phyloP scores from a whole-genome alignment of 805 yeast genomes.

The Saturnispora silvae region DNA sequence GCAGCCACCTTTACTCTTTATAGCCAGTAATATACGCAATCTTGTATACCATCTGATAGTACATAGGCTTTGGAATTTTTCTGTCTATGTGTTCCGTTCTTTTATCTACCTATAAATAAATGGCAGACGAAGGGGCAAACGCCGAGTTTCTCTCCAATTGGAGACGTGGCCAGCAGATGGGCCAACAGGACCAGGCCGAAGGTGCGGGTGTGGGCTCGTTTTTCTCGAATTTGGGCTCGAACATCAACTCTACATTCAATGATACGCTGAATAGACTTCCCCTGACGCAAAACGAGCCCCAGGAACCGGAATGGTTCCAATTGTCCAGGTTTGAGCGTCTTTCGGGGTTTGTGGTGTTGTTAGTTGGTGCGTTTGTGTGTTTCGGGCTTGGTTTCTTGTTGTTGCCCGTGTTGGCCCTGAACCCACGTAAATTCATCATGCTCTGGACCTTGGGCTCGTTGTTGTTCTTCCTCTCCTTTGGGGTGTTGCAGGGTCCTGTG shows the following conservation, averaged over 20 bases:
- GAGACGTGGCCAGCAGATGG: constrained; percentile 13
- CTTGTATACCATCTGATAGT: too few species aligned
- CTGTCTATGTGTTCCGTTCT: too few species aligned
- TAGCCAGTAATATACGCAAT: too few species aligned
- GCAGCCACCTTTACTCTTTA: background rate
- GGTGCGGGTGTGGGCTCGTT: constrained; percentile 6
- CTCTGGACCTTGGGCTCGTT: constrained; percentile 89
- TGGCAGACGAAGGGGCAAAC: constrained; percentile 12
- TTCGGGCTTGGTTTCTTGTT: constrained; percentile 72
- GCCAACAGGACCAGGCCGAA: constrained; percentile 3
- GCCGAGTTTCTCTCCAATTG: constrained; percentile 23
- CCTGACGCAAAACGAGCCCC: constrained; percentile 41
- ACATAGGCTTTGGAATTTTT: too few species aligned
- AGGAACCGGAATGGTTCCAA: constrained; percentile 71
- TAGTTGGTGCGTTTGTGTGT: constrained; percentile 69
- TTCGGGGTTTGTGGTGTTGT: constrained; percentile 64
- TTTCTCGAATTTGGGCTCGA: constrained; percentile 11
- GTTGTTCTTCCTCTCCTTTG: constrained; percentile 80
- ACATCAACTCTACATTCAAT: constrained; percentile 13
- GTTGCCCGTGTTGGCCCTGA: constrained; percentile 80
- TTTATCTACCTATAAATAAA: too few species aligned
- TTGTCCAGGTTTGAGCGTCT: constrained; percentile 72
- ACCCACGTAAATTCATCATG: constrained; percentile 85
- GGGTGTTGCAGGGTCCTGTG: constrained; percentile 86
- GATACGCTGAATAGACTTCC: constrained; percentile 47